Evolutionary conservation across 495 filamentous ascomycete genomes (phyloP), one percentile per base, ranked within the genome.

Genomic region (Podospora pseudopauciseta): DNA sequence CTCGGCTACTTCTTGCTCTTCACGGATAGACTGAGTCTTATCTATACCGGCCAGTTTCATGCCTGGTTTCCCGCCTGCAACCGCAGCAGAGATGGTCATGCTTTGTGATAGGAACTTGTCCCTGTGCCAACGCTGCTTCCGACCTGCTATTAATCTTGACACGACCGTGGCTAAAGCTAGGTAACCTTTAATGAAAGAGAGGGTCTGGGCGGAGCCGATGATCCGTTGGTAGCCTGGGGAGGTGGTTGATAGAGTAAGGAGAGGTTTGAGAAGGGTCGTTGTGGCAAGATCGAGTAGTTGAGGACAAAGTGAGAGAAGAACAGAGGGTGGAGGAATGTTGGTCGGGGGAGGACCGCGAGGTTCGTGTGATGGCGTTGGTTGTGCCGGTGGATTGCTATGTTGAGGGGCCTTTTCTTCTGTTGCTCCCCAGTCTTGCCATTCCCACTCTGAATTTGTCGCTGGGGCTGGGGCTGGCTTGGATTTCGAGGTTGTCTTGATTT

Each of bases 31-130:
- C 78, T 98, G 93, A 28, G 87, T 81, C 77, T 90, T 92, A 76
- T 94, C 92, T 16, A 96, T 81, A 7, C 89, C 88, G 2, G 88
- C 87, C 9, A 98, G 86, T 77, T 97, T 97, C 95, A 98, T 97
- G 27, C 94, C 93, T 11, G 71, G 59, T 84, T 88, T 89, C 28
- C 86, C 84, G 2, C 86, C 86, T 13, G 87, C 82, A 26, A 27
- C n/a, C 27, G 85, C 69, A 7, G 73, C 86, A 2, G 92, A 90
- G 70, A 97, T 95, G 61, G 89, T 87, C 91, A 94, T 96, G 72
- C 88, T 86, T 77, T 96, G 91, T n/a, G 88, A 84, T n/a, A 97
- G 85, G 71, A 89, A 85, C 62, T 84, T 87, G 78, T 97, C 94
- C 63, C 94, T 86, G 77, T 94, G 94, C 94, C 94, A 97, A 64